These are phyloP conservation scores for Hymenoscyphus linearis DNA, from an alignment of 2,329 filamentous ascomycete genomes.

Conservation along the genomic window DNA sequence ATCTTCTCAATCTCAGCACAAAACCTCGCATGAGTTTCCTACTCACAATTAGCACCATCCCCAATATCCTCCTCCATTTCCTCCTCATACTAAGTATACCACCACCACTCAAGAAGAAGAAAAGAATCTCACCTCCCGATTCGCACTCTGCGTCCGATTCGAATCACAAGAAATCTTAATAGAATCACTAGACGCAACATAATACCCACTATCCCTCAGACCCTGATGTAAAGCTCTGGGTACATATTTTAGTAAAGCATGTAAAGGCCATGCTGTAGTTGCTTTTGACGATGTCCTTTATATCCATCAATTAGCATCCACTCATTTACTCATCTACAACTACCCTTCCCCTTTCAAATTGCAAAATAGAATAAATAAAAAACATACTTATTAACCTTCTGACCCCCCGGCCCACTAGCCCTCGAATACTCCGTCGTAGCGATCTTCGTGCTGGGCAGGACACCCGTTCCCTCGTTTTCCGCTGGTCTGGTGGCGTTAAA, in stretches of 20 bases:
- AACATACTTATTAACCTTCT: constrained; percentile 33
- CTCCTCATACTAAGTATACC: too few relatives aligned
- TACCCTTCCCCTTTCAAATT: constrained; percentile 19
- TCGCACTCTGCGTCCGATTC: constrained; percentile 24
- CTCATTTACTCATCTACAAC: too few relatives aligned
- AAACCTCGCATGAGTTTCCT: constrained; percentile 25
- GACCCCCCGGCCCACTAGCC: constrained; percentile 31
- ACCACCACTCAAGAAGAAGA: too few relatives aligned
- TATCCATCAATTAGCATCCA: too few relatives aligned
- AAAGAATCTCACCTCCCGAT: constrained; percentile 14
- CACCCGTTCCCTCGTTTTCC: neutral
- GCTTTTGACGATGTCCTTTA: constrained; percentile 24
- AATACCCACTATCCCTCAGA: constrained; percentile 26
- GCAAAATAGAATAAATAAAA: neutral
- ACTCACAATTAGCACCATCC: too few relatives aligned
- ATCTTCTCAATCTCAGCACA: constrained; percentile 26
- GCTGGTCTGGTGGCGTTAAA: constrained; percentile 16
- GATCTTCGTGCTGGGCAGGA: constrained; percentile 14
- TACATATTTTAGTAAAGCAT: constrained; percentile 20
- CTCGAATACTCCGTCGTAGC: constrained; percentile 25
- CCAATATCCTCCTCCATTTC: too few relatives aligned
- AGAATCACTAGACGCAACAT: constrained; percentile 25
- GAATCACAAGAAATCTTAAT: constrained; percentile 30
- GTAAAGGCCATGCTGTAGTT: constrained; percentile 27
- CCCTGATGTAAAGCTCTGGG: constrained; percentile 26